Base-by-base conservation (phyloP, 352 stramenopile genomes). In the Globisporangium carolinianum region DNA sequence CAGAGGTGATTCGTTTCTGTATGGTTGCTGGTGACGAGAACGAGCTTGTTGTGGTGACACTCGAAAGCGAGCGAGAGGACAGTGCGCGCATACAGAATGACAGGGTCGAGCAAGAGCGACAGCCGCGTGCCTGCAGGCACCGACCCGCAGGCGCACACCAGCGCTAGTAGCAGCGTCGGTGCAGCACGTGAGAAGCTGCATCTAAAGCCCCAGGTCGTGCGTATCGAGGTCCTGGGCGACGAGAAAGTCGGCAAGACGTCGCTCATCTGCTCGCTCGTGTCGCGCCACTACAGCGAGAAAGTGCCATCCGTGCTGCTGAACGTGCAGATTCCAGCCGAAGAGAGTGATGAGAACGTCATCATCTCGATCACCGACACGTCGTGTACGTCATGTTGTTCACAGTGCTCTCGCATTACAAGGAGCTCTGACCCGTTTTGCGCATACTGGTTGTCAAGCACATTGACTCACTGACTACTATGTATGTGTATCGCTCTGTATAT, bases 211-310 rank as follows among this genome's bases (percentile, higher is more conserved):
- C 85, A 91, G 67, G 71, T 91, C 55, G 84, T 94, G 57, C 85
- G 83, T 61, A 92, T 96, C 60, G 86, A 95, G 57, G 84, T 96
- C 48, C 60, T 95, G 53, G 87, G 87, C 63, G 87, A 96, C 66
- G 86, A 94, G 68, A 94, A 91, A 72, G 83, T 94, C 59, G 87
- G 87, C 65, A 96, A 96, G 72, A 95, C 86, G 59, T 95, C 87
- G 71, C 84, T 96, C 65, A 94, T 96, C 68, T 95, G 84, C 68
- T 86, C 87, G 66, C 74, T 95, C 46, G 85, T 95, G 64, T 95
- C 84, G 57, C 76, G 82, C 60, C 86, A 92, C 64, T 95, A 91
- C 59, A 93, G 79, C 65, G 83, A 95, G 68, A 87, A 88, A 62
- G 86, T 95, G 61, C 86, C 86, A 14, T 79, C 73, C 41, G 83